Base-by-base conservation (phyloP, 2,329 filamentous ascomycete genomes). In the Fusarium redolens region DNA sequence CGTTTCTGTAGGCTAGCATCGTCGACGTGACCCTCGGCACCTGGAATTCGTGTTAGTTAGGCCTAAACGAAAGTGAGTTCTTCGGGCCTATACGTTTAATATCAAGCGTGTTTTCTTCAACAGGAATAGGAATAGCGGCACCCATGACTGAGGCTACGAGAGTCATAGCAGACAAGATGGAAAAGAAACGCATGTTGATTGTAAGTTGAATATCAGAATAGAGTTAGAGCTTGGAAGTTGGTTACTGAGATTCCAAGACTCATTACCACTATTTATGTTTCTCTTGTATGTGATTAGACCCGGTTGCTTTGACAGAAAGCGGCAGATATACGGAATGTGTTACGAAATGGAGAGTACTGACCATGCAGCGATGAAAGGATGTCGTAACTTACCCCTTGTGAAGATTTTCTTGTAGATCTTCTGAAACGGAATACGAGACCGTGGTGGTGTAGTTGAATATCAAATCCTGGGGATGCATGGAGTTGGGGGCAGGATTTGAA, bases 311-410 rank as follows among this genome's bases (percentile, higher is more conserved):
- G 28, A 28, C 28, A 6, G 5, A 7, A 35, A 20, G 2, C 12
- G 15, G 12, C 9, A 15, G 12, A 15, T 7, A 37, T 4, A 37
- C 31, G 17, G 31, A 25, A 4, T 0, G 3, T 2, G 17, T 20
- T 37, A 25, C 22, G 20, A 6, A 22, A 25, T 20, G 2, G 4
- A 25, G 0, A 11, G 2, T 25, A 15, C 9, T 52, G 17, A 28
- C 9, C 8, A 20, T 20, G 1, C 3, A 51, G n/a, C 5, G 2
- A 15, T 4, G 2, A 7, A 37, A 18, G 2, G 5, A 20, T 7
- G 37, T 8, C 17, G 1, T 25, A 4, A 18, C 7, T 10, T 20
- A 20, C 8, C 12, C 3, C 12, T 4, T 35, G 9, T n/a, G 31
- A 15, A 37, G 8, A 4, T 14, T 5, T 5, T 3, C 10, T 4